A percentile compares a stretch with the other conserved stretches of the same genome.
These are phyloP conservation scores for Stagonosporopsis cucurbitacearum DNA, from an alignment of 2,329 filamentous ascomycete genomes.

Conservation along the genomic window DNA sequence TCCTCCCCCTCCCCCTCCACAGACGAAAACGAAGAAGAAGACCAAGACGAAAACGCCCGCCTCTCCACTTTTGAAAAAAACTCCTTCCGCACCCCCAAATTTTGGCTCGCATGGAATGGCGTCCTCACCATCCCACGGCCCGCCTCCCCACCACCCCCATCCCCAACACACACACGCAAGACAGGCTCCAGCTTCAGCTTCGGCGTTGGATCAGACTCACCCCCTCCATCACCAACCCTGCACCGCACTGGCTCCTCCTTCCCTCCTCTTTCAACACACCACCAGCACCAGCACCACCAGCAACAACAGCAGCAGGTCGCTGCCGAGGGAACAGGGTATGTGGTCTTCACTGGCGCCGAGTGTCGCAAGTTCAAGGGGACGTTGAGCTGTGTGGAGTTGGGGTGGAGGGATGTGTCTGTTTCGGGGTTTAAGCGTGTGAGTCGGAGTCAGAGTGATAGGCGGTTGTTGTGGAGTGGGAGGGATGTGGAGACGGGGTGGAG, in stretches of 20 bases:
- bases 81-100: conserved; percentile 36
- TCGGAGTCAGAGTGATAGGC: conserved; percentile 26
- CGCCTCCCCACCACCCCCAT: background rate
- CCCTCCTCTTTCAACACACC: background rate
- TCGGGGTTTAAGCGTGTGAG: conserved; percentile 26
- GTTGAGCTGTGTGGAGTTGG: conserved; percentile 24
- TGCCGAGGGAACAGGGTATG: conserved; percentile 25
- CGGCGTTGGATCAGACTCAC: background rate
- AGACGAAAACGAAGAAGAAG: background rate
- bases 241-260: conserved; percentile 5
- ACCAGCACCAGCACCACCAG: too few species aligned
- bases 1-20: too few species aligned
- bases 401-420: conserved; percentile 31
- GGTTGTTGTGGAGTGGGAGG: conserved; percentile 18
- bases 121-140: background rate
- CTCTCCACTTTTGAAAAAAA: conserved; percentile 37
- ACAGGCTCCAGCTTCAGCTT: background rate
- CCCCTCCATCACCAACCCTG: background rate
- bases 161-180: too few species aligned
- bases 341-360: conserved; percentile 30
- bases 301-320: background rate
- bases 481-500: conserved; percentile 15
- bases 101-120: conserved; percentile 37
- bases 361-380: conserved; percentile 37
- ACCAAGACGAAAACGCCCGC: conserved; percentile 11